Base-by-base conservation (phyloP, 768 basidiomycete species). In the Clavulina sp. region DNA sequence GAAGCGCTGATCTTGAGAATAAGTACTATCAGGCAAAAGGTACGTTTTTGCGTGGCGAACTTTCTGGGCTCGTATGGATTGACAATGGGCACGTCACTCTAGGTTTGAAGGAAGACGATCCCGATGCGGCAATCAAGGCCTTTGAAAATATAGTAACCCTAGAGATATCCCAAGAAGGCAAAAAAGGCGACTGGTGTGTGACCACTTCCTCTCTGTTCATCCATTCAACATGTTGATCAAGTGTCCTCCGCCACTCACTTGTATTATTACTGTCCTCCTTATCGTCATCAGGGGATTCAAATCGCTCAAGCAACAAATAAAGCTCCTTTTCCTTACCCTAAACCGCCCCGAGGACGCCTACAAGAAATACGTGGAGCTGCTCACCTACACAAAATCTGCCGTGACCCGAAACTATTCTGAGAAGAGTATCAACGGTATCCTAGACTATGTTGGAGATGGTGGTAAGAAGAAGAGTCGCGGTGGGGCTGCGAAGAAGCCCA, bases 11-110 rank as follows among this genome's bases (percentile, higher is more conserved):
- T 66, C 78, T 95, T 41, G 95, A 99, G 69, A 99, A 99, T 62
- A 78, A 91, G 76, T 99, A 99, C 68, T 97, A 97, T 65, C 84
- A 81, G 47, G 95, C 95, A 7, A 99, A 99, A 66, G 80, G 93
- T 96, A 57, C 49, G 81, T 65, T 34, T 54, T 38, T 3, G 40
- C 30, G 4, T 28, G 36, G 31, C 9, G 7, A 21, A 19, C n/a
- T 31, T 30, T 26, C 36, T 1, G 19, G 19, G 16, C 46, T 4
- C 21, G 32, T 34, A 29, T 28, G 19, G 29, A 18, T 24, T 7
- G 54, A n/a, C 52, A 49, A n/a, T 33, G 21, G 34, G 5, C n/a
- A 23, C 3, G 41, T 41, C 13, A 7, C 21, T 23, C 2, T 32
- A 30, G 34, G 2, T 23, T 40, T n/a, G 28, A 95, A 93, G 64